These are phyloP conservation scores for Diaporthe helianthi DNA, from an alignment of 2,329 filamentous ascomycete species.

Conservation along the genomic window DNA sequence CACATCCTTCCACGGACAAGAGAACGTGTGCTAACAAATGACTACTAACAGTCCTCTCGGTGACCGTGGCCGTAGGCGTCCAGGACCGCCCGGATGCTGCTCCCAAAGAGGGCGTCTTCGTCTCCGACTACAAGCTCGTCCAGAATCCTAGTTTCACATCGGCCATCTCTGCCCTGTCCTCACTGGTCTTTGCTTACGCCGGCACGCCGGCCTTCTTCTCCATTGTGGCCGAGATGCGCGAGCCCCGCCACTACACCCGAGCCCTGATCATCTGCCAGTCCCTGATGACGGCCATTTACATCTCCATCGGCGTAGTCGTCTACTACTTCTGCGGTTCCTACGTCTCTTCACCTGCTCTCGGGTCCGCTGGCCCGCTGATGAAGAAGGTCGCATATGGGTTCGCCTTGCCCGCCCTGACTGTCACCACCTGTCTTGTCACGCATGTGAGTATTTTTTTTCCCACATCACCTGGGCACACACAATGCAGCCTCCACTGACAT, in stretches of 20 bases:
- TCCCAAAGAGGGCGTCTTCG: conserved; percentile 59
- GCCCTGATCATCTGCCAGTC: conserved; percentile 38
- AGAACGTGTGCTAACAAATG: neutral
- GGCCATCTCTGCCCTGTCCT: conserved; percentile 59
- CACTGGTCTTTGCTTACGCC: conserved; percentile 62
- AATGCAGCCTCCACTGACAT: no score
- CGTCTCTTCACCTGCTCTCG: conserved; percentile 42
- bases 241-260: conserved; percentile 54
- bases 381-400: conserved; percentile 46
- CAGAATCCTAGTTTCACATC: conserved; percentile 52
- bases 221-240: conserved; percentile 65
- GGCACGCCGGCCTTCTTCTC: conserved; percentile 62
- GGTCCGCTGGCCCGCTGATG: conserved; percentile 39
- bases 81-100: conserved; percentile 63
- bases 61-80: conserved; percentile 45
- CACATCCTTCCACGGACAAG: no score
- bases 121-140: conserved; percentile 57
- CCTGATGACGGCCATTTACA: conserved; percentile 40
- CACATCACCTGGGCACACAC: neutral
- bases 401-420: conserved; percentile 40
- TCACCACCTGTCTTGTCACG: conserved; percentile 31
- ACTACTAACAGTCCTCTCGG: conserved; percentile 50
- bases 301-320: conserved; percentile 42
- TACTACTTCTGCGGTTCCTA: conserved; percentile 44
- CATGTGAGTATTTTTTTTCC: conserved; percentile 40